phyloP scores from a whole-genome alignment of 805 yeast genomes.

The Metschnikowia henanensis region DNA sequence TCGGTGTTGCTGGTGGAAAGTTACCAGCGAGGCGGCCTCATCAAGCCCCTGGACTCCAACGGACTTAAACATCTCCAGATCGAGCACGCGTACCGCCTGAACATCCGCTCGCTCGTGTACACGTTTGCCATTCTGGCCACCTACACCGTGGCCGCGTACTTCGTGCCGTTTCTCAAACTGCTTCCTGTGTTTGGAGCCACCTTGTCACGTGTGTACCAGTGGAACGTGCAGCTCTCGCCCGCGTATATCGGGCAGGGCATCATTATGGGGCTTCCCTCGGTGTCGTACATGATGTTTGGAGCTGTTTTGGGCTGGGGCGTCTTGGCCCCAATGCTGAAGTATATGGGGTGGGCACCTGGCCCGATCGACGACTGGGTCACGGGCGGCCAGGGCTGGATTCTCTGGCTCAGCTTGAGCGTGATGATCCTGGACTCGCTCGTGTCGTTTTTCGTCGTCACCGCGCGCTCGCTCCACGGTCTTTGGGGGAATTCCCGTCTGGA shows the following conservation, averaged over 20 bases:
- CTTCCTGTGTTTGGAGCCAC: conserved; percentile 75
- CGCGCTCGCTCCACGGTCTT: conserved; percentile 37
- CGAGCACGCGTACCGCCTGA: conserved; percentile 45
- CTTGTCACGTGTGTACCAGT: conserved; percentile 63
- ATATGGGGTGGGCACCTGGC: conserved; percentile 85
- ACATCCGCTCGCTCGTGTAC: conserved; percentile 54
- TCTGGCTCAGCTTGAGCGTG: conserved; percentile 90
- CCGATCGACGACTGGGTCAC: conserved; percentile 88
- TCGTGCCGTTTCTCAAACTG: conserved; percentile 64
- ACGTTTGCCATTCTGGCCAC: conserved; percentile 71
- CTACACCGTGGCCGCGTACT: conserved; percentile 72
- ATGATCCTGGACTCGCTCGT: conserved; percentile 93
- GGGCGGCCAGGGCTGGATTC: conserved; percentile 97
- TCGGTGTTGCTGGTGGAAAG: conserved; percentile 6
- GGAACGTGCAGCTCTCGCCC: conserved; percentile 95
- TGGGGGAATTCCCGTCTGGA: not conserved
- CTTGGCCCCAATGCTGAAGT: conserved; percentile 76
- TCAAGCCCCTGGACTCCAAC: conserved; percentile 18
- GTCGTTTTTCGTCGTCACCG: conserved; percentile 65
- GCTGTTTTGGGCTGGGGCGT: conserved; percentile 90
- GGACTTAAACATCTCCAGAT: conserved; percentile 9
- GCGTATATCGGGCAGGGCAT: conserved; percentile 98
- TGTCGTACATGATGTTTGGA: conserved; percentile 87
- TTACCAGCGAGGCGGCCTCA: conserved; percentile 17
- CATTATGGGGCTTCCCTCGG: conserved; percentile 94